Percentiles rank a stretch among this genome's conserved stretches.
Evolutionary conservation across 2,329 filamentous ascomycete species (phyloP).

Genomic region (Cryphonectria carpinicola): DNA sequence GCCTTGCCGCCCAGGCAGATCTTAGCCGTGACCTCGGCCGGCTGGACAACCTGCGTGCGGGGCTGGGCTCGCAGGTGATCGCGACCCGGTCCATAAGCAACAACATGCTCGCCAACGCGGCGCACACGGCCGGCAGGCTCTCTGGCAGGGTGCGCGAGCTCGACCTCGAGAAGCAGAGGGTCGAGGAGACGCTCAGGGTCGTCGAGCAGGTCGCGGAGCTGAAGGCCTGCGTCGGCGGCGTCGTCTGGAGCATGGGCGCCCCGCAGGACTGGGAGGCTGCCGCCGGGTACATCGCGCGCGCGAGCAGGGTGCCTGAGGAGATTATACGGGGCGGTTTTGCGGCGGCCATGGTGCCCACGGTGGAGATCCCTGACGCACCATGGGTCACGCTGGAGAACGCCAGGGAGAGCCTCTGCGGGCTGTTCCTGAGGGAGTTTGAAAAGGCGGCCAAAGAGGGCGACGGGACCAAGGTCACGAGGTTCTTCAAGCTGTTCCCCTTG

Average conservation of each 20-base stretch:
- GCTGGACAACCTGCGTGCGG: slow-evolving; percentile 85
- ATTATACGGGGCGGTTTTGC: slow-evolving; percentile 87
- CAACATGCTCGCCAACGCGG: slow-evolving; percentile 86
- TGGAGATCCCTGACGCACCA: slow-evolving; percentile 92
- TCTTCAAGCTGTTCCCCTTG: slow-evolving; percentile 97
- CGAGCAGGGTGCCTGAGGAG: slow-evolving; percentile 76
- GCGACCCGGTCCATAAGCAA: slow-evolving; percentile 82
- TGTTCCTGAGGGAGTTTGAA: slow-evolving; percentile 95
- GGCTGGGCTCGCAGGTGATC: slow-evolving; percentile 84
- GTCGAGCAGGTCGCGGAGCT: slow-evolving; percentile 97
- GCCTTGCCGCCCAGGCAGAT: slow-evolving; percentile 83
- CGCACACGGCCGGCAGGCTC: slow-evolving; percentile 82
- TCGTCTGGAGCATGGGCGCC: slow-evolving; percentile 94
- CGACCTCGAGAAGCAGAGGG: slow-evolving; percentile 87
- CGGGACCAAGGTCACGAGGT: slow-evolving; percentile 85
- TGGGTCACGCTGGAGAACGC: slow-evolving; percentile 84
- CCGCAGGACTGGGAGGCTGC: slow-evolving; percentile 99
- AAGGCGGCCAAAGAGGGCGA: slow-evolving; percentile 87
- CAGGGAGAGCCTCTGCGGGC: slow-evolving; percentile 82
- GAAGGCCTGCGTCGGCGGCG: slow-evolving; percentile 93
- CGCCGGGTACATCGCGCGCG: slow-evolving; percentile 83
- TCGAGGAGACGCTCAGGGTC: slow-evolving; percentile 86
- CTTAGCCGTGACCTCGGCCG: slow-evolving; percentile 84
- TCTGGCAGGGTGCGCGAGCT: slow-evolving; percentile 85
- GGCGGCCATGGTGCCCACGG: slow-evolving; percentile 88